Evolutionary conservation across 108 stramenopile genomes (phyloP), one percentile per base, ranked within the genome.

Genomic region (Cyclotella choctawhatcheeana): DNA sequence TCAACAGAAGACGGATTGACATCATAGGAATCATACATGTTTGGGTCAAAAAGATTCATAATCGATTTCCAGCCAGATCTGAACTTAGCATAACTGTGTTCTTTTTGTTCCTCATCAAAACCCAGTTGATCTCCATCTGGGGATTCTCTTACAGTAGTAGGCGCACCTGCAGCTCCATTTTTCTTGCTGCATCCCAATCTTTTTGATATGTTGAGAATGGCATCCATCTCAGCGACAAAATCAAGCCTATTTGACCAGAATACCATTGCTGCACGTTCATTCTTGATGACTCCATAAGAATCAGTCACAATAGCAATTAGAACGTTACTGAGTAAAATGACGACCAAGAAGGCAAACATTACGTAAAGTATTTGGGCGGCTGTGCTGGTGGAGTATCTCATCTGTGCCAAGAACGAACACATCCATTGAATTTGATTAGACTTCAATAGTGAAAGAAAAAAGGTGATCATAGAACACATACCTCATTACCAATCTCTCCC

Each of bases 241-340:
- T 86, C 85, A 10, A 86, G 65, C 12, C 85, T 80, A 43, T 85
- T 86, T 6, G 79, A 79, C 85, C 81, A 86, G 50, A 86, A 86
- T 3, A 86, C 85, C 74, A 86, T 82, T 1, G 82, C 79, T 7
- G 85, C 79, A 12, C 85, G 74, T 53, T 83, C 70, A 37, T 86
- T 79, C 63, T 83, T 82, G 69, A 86, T 82, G 10, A 86, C 79
- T 45, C 79, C 74, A 47, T 86, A 86, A 4, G 77, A 74, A 56
- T 86, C 85, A 10, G 85, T 86, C 7, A 86, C 82, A 65, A 86
- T 86, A 30, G 85, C 85, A 48, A 86, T 86, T 44, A 86, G 71
- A 14, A 86, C 85, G 60, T 81, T 86, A 24, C 79, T 76, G 56
- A 86, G 59, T 8, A 86, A 56, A 35, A 86, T 83, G 31, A 86